Evolutionary conservation across 345 rosid genomes (phyloP), one percentile per base, ranked within the genome.

Genomic region (Turritis glabra): DNA sequence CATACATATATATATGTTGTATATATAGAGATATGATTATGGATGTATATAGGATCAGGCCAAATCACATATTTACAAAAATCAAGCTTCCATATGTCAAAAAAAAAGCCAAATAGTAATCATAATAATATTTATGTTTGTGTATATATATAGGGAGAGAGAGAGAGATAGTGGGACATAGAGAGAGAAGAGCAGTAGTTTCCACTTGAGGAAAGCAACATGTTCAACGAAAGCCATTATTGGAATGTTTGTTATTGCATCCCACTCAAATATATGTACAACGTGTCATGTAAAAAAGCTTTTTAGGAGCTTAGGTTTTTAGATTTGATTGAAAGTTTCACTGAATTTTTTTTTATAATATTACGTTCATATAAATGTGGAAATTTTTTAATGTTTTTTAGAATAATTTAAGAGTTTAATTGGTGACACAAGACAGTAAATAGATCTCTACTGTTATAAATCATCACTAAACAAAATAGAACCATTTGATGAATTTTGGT

Each of bases 191-290:
- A 29, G 63, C 54, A 15, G 64, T 52, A 38, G 73, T 80, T 83
- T 80, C 91, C 82, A 70, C 77, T 77, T 79, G 86, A 69, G 85
- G 85, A 85, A 83, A 82, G 33, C 55, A 71, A 50, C 78, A 64
- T 44, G 67, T 58, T 72, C 76, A 67, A 71, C 73, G 29, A 75
- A 51, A 70, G 71, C 86, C 86, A 87, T 81, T 87, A 86, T 82
- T 69, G 90, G 91, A 79, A 82, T 69, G 75, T 84, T 79, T 79
- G 77, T 66, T 77, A 73, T 80, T 65, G 30, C 48, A 46, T 27
- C 61, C 77, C 76, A 69, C 77, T 64, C 72, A 30, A 46, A 57
- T 55, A 50, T 55, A 62, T 70, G 60, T 61, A 48, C 76, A 71
- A 70, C 72, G 73, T 77, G 56, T 56, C 50, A 8, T 64, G 55